phyloP scores from a whole-genome alignment of 129 eudicot genomes.

The Saussurea involucrata region DNA sequence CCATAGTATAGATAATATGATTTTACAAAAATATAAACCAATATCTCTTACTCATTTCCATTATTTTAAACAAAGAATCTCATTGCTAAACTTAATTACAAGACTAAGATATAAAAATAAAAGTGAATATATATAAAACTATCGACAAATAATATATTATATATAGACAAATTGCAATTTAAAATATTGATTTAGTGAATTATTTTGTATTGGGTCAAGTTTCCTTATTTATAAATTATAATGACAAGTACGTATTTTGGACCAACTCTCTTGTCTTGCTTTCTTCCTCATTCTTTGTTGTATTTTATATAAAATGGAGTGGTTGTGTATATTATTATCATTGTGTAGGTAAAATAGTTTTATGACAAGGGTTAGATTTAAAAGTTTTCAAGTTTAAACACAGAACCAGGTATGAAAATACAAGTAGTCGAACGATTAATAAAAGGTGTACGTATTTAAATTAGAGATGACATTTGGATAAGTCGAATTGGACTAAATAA shows the following conservation, averaged over 20 bases:
- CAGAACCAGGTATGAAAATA: too few relatives aligned
- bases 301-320: neutral
- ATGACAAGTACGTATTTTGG: neutral
- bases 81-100: neutral
- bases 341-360: neutral
- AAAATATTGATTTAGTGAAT: too few relatives aligned
- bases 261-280: neutral
- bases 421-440: too few relatives aligned
- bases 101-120: too few relatives aligned
- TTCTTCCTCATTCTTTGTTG: neutral
- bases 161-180: neutral
- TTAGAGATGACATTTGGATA: too few relatives aligned
- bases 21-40: too few relatives aligned
- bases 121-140: too few relatives aligned
- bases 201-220: neutral
- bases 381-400: too few relatives aligned
- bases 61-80: neutral
- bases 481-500: too few relatives aligned
- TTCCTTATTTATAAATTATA: neutral
- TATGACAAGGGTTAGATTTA: neutral
- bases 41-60: neutral
- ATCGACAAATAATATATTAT: neutral
- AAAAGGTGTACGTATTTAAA: too few relatives aligned
- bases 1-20: too few relatives aligned
- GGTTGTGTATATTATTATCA: neutral